Evolutionary conservation across 2,329 filamentous ascomycete genomes (phyloP).

Genomic region (Chrysoporthe austroafricana): DNA sequence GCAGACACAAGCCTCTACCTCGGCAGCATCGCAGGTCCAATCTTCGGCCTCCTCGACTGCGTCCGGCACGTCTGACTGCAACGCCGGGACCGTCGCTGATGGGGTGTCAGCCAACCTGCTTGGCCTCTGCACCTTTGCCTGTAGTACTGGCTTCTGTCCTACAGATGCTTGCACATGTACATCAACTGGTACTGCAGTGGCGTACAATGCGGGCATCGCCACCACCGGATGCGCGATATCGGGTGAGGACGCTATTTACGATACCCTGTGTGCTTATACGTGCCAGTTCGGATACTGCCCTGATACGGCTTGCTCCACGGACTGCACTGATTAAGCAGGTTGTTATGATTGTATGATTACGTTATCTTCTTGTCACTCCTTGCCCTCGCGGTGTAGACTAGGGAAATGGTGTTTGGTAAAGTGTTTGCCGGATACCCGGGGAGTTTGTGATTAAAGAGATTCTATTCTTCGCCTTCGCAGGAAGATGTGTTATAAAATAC

Average conservation of each 20-base stretch:
- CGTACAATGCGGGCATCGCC: constrained; percentile 33
- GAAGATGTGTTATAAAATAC: background rate
- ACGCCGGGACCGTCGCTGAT: constrained; percentile 27
- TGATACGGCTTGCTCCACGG: constrained; percentile 35
- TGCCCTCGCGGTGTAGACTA: background rate
- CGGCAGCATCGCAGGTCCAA: background rate
- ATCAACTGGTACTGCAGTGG: constrained; percentile 22
- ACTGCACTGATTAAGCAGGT: background rate
- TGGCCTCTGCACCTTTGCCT: constrained; percentile 31
- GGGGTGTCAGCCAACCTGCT: constrained; percentile 28
- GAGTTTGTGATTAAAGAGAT: background rate
- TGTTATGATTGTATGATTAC: background rate
- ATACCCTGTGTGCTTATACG: constrained; percentile 50
- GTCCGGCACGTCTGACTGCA: constrained; percentile 22
- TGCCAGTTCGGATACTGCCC: constrained; percentile 53
- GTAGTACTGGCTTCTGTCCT: constrained; percentile 31
- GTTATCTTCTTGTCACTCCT: constrained; percentile 1
- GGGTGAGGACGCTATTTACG: constrained; percentile 42
- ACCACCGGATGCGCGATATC: constrained; percentile 39
- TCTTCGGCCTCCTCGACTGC: constrained; percentile 20
- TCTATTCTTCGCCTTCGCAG: background rate
- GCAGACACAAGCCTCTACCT: background rate
- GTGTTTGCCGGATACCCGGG: background rate
- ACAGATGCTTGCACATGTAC: constrained; percentile 30
- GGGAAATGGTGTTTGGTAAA: background rate